phyloP scores from a whole-genome alignment of 2,329 filamentous ascomycete species.

The Pseudogymnoascus sp. region DNA sequence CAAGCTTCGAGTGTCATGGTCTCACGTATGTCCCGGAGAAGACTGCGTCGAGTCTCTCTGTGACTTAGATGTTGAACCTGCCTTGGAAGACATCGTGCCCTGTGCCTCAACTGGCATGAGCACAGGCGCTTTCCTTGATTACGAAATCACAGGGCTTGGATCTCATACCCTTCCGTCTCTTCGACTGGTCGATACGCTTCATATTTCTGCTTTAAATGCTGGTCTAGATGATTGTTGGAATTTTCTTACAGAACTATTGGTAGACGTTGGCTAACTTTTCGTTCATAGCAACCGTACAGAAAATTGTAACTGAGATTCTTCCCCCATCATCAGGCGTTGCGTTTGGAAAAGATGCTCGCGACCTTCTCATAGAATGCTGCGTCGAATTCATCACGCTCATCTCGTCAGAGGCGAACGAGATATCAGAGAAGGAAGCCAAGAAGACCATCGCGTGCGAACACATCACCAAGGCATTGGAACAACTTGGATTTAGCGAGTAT shows the following conservation, averaged over 20 bases:
- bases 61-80: not conserved
- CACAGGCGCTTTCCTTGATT: not conserved
- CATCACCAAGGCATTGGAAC: constrained; percentile 87
- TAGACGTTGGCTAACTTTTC: constrained; percentile 10
- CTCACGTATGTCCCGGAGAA: not conserved
- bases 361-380: constrained; percentile 95
- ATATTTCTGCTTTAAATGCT: not conserved
- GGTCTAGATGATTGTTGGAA: not conserved
- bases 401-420: constrained; percentile 98
- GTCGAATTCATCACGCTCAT: constrained; percentile 98
- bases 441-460: constrained; percentile 99
- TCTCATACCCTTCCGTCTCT: not conserved
- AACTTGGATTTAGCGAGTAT: constrained; percentile 88
- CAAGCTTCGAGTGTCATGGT: not conserved
- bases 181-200: not conserved
- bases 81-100: not conserved
- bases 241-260: not conserved
- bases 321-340: constrained; percentile 67
- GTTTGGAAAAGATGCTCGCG: constrained; percentile 91
- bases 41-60: not conserved
- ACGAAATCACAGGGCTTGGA: not conserved
- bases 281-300: constrained; percentile 57
- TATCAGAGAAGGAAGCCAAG: constrained; percentile 96
- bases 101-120: not conserved
- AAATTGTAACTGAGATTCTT: constrained; percentile 91